Base-by-base conservation (phyloP, 164 flowering plant species). In the Dillenia turbinata region DNA sequence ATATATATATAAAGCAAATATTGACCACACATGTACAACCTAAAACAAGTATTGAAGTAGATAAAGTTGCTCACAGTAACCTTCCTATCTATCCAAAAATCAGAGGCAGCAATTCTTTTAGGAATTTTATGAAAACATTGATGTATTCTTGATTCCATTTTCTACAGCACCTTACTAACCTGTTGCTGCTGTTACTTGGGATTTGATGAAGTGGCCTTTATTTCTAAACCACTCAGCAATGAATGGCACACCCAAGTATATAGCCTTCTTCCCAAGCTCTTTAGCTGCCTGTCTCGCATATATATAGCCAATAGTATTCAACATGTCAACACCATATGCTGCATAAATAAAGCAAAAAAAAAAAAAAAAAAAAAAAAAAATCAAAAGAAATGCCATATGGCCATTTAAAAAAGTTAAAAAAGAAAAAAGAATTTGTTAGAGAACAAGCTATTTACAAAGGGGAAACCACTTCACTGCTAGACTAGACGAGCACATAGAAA, bases 221-320 rank as follows among this genome's bases (percentile, higher is more conserved):
- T 94, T 91, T 78, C 99, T 81, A 69, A 94, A 89, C 99, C 99
- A 94, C 68, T 94, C 99, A 40, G 99, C 99, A 76, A 94, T 52
- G 61, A 94, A 94, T 19, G 99, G 99, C 33, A 94, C 90, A n/a
- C 97, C 97, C 70, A 94, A 75, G 68, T 82, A 89, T 49, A 85
- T 85, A 47, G 87, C 99, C 69, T 89, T 91, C 80, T 94, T 94
- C 58, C 97, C 99, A 50, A 94, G 89, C 82, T 94, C 97, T 77
- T 89, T 88, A 22, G 99, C 97, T 33, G 97, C 89, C 75, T 89
- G 96, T 65, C 99, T 83, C 68, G 77, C 82, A 69, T 94, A 94
- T 69, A 94, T 91, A 71, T 94, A 94, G 49, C 99, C 99, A 68
- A 91, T 91, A 61, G 97, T 91, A 63, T 73, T 88, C 79, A 94